Conservation (phyloP, 2,329 filamentous ascomycete genomes). For the Phyllosticta citriasiana region DNA sequence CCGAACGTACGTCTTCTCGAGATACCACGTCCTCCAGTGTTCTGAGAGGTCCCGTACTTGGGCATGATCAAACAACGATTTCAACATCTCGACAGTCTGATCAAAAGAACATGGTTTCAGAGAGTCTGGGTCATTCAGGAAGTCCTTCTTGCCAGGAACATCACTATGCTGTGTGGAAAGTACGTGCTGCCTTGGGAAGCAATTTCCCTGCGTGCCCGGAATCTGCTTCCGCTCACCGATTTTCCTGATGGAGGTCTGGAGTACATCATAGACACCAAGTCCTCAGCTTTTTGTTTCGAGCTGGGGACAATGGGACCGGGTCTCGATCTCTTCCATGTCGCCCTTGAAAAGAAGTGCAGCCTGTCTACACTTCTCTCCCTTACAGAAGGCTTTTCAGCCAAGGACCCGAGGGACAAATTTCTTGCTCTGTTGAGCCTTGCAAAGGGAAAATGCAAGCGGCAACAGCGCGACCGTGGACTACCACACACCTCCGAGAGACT, state of each 20-base stretch:
- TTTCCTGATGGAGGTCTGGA: too few species aligned
- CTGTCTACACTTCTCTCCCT: neutral
- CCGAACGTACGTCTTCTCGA: too few species aligned
- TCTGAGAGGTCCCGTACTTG: too few species aligned
- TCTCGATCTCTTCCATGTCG: too few species aligned
- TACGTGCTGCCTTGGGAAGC: neutral
- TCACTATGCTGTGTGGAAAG: neutral
- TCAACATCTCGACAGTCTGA: neutral
- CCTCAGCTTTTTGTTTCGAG: too few species aligned
- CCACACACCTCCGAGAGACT: neutral
- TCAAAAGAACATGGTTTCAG: neutral
- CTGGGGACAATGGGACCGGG: too few species aligned
- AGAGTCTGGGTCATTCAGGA: constrained; percentile 7
- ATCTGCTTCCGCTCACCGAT: too few species aligned
- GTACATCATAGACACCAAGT: too few species aligned
- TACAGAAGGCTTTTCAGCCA: neutral
- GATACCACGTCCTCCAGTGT: too few species aligned
- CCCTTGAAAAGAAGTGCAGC: neutral
- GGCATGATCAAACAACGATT: neutral
- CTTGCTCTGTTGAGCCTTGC: neutral
- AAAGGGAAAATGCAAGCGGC: neutral
- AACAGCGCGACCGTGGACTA: neutral
- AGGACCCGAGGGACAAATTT: constrained; percentile 2
- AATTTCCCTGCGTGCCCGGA: too few species aligned
- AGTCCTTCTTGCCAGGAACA: neutral